phyloP scores from a whole-genome alignment of 805 yeast species.

The Saccharomycopsis fodiens region DNA sequence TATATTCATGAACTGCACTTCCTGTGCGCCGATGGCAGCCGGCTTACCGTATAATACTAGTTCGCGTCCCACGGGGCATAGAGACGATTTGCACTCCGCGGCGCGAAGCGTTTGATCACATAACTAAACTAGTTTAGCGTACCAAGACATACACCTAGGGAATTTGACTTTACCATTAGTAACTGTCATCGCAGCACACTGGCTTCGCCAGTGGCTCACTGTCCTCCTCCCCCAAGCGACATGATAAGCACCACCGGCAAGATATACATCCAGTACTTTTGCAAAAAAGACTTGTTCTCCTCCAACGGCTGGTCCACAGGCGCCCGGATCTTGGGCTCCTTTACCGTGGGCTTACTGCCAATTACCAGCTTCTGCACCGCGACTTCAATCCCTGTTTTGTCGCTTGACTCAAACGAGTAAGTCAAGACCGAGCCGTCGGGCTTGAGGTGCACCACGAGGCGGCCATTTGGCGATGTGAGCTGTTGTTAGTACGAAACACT shows the following conservation, averaged over 20 bases:
- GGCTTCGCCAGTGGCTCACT: no score
- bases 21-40: no score
- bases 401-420: background rate
- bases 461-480: background rate
- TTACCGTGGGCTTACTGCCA: slow-evolving; percentile 8
- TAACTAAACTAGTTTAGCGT: no score
- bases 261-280: slow-evolving; percentile 20
- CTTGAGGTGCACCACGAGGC: slow-evolving; percentile 2
- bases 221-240: slow-evolving; percentile 16
- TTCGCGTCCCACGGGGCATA: no score
- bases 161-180: no score
- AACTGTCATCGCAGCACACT: no score
- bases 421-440: background rate
- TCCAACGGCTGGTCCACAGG: slow-evolving; percentile 1
- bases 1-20: no score
- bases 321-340: slow-evolving; percentile 3
- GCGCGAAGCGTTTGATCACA: no score
- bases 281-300: slow-evolving; percentile 17
- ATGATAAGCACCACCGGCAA: slow-evolving; percentile 16
- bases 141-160: no score
- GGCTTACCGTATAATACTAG: no score
- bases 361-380: background rate
- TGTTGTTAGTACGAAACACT: background rate
- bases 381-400: slow-evolving; percentile 1
- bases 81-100: no score